These are phyloP conservation scores for Odonthalia washingtoniensis DNA, from an alignment of 31 red algal genomes.

Conservation along the genomic window DNA sequence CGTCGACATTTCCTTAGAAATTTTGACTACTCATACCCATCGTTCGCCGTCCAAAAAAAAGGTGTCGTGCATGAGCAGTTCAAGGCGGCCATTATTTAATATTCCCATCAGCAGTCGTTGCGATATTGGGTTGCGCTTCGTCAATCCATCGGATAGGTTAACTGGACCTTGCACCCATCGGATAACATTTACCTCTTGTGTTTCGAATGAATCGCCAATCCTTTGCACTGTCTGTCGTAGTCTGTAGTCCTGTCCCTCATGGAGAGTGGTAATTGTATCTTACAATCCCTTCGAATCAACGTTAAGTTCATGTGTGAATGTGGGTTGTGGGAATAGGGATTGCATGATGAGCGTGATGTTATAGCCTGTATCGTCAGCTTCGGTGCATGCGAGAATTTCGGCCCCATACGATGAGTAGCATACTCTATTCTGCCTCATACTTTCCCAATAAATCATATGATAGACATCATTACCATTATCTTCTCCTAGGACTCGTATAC, in stretches of 20 bases:
- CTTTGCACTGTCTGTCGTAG: neutral
- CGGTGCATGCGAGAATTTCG: constrained; percentile 27
- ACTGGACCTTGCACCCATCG: neutral
- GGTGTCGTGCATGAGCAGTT: too few species aligned
- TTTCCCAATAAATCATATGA: constrained; percentile 29
- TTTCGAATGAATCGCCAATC: constrained; percentile 13
- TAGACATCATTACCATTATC: too few species aligned
- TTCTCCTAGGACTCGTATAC: neutral
- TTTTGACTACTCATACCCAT: too few species aligned
- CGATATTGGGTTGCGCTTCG: neutral
- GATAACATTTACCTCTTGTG: neutral
- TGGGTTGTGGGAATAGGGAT: neutral
- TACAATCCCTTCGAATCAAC: constrained; percentile 18
- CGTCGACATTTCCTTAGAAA: too few species aligned
- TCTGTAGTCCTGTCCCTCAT: constrained; percentile 20
- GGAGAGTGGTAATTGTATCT: constrained; percentile 23
- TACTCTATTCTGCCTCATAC: constrained; percentile 4
- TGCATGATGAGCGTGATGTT: neutral
- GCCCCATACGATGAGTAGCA: too few species aligned
- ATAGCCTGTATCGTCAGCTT: constrained; percentile 1
- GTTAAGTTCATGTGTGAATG: neutral
- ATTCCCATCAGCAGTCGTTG: too few species aligned
- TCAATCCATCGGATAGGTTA: neutral
- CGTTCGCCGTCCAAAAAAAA: too few species aligned
- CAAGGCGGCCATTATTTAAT: too few species aligned